Conservation (phyloP, 495 filamentous ascomycete species). For the Geopyxis carbonaria region DNA sequence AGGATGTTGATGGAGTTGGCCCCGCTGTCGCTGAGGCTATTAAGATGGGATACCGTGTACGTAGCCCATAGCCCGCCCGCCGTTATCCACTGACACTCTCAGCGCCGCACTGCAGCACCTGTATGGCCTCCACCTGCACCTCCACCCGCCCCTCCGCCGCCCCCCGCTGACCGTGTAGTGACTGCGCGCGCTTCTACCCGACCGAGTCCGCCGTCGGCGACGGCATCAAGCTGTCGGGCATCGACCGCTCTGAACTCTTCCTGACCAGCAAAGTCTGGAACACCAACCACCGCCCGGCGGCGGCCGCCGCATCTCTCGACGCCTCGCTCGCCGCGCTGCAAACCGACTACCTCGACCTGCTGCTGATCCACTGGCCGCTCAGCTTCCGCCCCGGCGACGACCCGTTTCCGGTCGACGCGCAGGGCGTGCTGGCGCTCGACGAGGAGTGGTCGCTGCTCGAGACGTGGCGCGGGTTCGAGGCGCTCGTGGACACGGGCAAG, state of each 20-base stretch:
- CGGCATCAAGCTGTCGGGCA: slow-evolving; percentile 59
- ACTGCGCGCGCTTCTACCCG: slow-evolving; percentile 37
- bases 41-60: too few relatives aligned
- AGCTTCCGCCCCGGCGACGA: slow-evolving; percentile 34
- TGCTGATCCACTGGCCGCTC: slow-evolving; percentile 55
- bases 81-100: too few relatives aligned
- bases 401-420: not conserved
- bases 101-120: too few relatives aligned
- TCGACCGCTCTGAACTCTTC: slow-evolving; percentile 63
- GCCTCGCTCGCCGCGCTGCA: slow-evolving; percentile 32
- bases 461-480: slow-evolving; percentile 50
- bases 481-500: slow-evolving; percentile 40
- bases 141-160: too few relatives aligned
- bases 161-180: too few relatives aligned
- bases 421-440: too few relatives aligned
- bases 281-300: slow-evolving; percentile 28
- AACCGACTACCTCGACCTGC: slow-evolving; percentile 36
- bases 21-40: too few relatives aligned
- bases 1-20: too few relatives aligned
- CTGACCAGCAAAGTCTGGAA: slow-evolving; percentile 42
- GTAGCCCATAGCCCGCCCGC: too few relatives aligned
- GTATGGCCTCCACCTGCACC: too few relatives aligned
- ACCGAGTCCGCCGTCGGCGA: slow-evolving; percentile 69
- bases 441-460: too few relatives aligned
- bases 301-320: slow-evolving; percentile 34